phyloP scores from a whole-genome alignment of 2,329 filamentous ascomycete species.

The Zalaria obscura region DNA sequence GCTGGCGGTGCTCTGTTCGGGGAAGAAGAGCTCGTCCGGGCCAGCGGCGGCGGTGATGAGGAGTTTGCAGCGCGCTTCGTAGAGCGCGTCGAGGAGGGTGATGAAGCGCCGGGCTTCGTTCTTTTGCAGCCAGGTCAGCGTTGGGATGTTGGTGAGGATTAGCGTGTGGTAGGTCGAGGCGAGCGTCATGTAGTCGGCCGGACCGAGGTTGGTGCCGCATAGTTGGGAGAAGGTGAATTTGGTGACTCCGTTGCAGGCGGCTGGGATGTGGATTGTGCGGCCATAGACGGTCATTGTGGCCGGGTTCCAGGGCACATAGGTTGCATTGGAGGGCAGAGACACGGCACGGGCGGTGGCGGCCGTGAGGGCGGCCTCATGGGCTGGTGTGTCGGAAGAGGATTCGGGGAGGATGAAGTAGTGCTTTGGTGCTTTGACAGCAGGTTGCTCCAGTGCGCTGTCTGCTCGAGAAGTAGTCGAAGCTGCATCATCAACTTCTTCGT shows the following conservation, averaged over 20 bases:
- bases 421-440: conserved; percentile 4
- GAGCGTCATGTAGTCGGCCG: conserved; percentile 71
- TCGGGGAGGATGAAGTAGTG: conserved; percentile 8
- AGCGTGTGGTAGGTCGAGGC: conserved; percentile 69
- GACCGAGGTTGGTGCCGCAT: conserved; percentile 51
- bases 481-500: not conserved
- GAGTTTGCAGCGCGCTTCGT: conserved; percentile 69
- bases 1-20: conserved; percentile 19
- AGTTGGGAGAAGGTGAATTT: conserved; percentile 56
- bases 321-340: conserved; percentile 3
- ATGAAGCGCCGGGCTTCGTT: conserved; percentile 73
- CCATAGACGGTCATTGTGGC: conserved; percentile 45
- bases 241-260: conserved; percentile 41
- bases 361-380: not conserved
- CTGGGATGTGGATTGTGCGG: conserved; percentile 44
- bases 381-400: not conserved
- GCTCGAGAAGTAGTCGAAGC: not conserved
- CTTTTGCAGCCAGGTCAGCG: conserved; percentile 54
- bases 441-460: conserved; percentile 1
- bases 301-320: conserved; percentile 29
- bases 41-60: conserved; percentile 48
- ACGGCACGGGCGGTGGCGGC: not conserved
- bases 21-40: conserved; percentile 68
- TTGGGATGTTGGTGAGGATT: conserved; percentile 55
- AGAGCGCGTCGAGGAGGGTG: conserved; percentile 65